These are phyloP conservation scores for Deinandra increscens DNA, from an alignment of 129 eudicot species.

Conservation along the genomic window DNA sequence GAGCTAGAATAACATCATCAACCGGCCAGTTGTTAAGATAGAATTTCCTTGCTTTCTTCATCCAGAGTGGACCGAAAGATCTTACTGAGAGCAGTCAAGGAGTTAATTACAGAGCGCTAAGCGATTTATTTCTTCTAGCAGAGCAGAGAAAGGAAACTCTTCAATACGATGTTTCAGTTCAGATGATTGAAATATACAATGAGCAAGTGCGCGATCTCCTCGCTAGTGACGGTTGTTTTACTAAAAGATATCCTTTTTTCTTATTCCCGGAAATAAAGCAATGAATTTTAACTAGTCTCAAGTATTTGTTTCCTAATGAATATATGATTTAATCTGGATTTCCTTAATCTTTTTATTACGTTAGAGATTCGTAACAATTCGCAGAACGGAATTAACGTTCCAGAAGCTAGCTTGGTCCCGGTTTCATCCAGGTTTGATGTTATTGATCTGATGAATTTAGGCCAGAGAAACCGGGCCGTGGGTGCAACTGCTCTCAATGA, in stretches of 20 bases:
- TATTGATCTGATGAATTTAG: slow-evolving; percentile 76
- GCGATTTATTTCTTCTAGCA: slow-evolving; percentile 74
- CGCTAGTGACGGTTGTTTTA: slow-evolving; percentile 52
- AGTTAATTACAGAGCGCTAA: slow-evolving; percentile 85
- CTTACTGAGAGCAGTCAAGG: slow-evolving; percentile 76
- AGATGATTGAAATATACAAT: slow-evolving; percentile 95
- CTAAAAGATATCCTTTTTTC: slow-evolving; percentile 83
- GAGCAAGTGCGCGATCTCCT: slow-evolving; percentile 99
- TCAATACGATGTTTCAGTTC: slow-evolving; percentile 82
- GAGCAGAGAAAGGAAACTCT: slow-evolving; percentile 76
- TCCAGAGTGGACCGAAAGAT: slow-evolving; percentile 90
- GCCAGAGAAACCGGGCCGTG: slow-evolving; percentile 78
- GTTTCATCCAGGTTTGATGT: slow-evolving; percentile 85
- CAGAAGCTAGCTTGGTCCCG: slow-evolving; percentile 79
- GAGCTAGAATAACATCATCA: neutral
- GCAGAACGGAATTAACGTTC: slow-evolving; percentile 87
- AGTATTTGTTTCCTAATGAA: neutral
- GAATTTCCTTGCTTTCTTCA: slow-evolving; percentile 10
- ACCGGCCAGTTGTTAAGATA: neutral
- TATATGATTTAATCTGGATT: neutral
- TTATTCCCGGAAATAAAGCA: neutral
- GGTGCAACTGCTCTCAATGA: slow-evolving; percentile 99
- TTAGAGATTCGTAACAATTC: slow-evolving; percentile 93
- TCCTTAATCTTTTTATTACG: slow-evolving; percentile 56
- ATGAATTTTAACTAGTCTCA: too few species aligned